These are phyloP conservation scores for Alternaria longipes DNA, from an alignment of 2,329 filamentous ascomycete genomes.

Conservation along the genomic window DNA sequence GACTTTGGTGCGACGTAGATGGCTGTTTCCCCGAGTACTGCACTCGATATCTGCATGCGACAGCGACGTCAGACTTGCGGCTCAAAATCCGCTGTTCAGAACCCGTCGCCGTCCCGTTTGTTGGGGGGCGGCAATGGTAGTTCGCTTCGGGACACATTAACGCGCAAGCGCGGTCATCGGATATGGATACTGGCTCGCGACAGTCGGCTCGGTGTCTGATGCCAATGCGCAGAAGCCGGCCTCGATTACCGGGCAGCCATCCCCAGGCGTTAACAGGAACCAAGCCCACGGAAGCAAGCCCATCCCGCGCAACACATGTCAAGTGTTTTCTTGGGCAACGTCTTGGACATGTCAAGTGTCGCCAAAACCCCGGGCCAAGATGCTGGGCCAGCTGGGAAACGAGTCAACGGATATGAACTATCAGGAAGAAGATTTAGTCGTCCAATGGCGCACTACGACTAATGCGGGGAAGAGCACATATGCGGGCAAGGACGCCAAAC, in stretches of 20 bases:
- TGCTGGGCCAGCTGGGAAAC: background rate
- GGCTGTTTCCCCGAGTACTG: background rate
- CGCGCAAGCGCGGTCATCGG: conserved; percentile 9
- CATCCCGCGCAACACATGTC: background rate
- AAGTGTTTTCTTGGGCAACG: background rate
- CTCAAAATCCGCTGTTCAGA: background rate
- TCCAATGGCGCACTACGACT: background rate
- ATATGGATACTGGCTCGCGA: background rate
- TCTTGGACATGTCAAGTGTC: background rate
- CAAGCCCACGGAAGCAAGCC: background rate
- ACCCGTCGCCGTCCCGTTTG: background rate
- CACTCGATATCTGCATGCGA: background rate
- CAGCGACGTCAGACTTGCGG: background rate
- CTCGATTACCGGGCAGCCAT: background rate
- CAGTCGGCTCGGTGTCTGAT: conserved; percentile 8
- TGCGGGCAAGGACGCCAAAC: background rate
- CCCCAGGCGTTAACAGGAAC: background rate
- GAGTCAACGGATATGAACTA: background rate
- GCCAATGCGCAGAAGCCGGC: conserved; percentile 4
- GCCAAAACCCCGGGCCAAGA: conserved; percentile 4
- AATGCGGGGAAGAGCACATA: conserved; percentile 1
- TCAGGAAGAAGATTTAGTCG: background rate
- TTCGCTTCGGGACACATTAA: background rate
- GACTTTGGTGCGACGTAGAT: background rate
- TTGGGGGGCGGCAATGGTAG: background rate